Evolutionary conservation across 805 yeast genomes (phyloP).

Genomic region (Saitoella complicata): DNA sequence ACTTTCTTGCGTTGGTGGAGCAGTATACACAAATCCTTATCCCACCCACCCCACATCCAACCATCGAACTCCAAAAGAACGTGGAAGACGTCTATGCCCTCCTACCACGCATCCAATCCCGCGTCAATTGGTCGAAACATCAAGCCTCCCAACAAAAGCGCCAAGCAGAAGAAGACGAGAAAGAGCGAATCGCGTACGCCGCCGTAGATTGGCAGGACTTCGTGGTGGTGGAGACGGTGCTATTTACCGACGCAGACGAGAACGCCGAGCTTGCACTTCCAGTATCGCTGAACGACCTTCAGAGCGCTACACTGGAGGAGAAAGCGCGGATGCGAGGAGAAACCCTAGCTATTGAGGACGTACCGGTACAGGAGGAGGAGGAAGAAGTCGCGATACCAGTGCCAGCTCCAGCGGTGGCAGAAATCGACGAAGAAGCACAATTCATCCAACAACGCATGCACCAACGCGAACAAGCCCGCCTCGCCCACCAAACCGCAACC

Average conservation of each 20-base stretch:
- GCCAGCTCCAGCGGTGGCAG: not conserved
- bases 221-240: constrained; percentile 49
- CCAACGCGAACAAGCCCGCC: constrained; percentile 2
- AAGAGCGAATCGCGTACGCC: constrained; percentile 33
- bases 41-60: constrained; percentile 17
- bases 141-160: constrained; percentile 16
- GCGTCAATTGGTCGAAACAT: constrained; percentile 39
- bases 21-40: constrained; percentile 37
- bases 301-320: constrained; percentile 43
- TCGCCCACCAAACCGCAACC: constrained; percentile 10
- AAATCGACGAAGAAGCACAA: constrained; percentile 5
- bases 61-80: constrained; percentile 16
- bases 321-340: constrained; percentile 22
- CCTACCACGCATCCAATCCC: constrained; percentile 30
- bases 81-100: constrained; percentile 23
- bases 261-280: constrained; percentile 38
- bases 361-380: constrained; percentile 23
- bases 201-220: constrained; percentile 83
- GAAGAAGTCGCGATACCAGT: not conserved
- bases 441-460: constrained; percentile 5
- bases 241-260: constrained; percentile 44
- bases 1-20: constrained; percentile 33
- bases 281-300: constrained; percentile 38
- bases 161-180: constrained; percentile 18
- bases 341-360: constrained; percentile 23